A percentile compares a stretch with the other conserved stretches of the same genome.
These are phyloP conservation scores for Lumnitzera racemosa DNA, from an alignment of 345 rosid species.

Conservation along the genomic window DNA sequence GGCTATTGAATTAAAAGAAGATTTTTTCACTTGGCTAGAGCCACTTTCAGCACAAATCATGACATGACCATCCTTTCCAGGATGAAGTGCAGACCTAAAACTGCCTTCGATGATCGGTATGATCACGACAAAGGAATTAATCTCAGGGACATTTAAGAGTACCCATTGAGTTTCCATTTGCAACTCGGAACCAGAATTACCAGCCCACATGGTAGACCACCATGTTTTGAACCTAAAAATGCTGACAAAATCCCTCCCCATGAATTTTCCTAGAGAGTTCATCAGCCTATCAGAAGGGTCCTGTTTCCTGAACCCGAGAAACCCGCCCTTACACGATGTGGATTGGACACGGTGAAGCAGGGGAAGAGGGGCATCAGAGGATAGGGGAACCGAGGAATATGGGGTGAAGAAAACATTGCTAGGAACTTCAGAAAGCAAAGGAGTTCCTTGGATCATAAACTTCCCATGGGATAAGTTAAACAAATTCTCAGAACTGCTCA, in stretches of 20 bases:
- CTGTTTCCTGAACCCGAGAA: conserved; percentile 50
- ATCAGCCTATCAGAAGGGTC: conserved; percentile 29
- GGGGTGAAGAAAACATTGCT: conserved; percentile 45
- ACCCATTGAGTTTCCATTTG: conserved; percentile 81
- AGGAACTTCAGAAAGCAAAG: conserved; percentile 62
- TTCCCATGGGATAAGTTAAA: conserved; percentile 37
- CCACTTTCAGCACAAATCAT: conserved; percentile 71
- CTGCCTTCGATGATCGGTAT: conserved; percentile 61
- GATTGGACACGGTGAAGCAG: conserved; percentile 41
- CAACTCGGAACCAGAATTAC: conserved; percentile 68
- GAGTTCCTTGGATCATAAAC: conserved; percentile 37
- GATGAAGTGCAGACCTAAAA: conserved; percentile 62
- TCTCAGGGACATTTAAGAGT: conserved; percentile 58
- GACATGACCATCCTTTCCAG: conserved; percentile 50
- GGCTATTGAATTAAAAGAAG: conserved; percentile 51
- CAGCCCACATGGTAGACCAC: conserved; percentile 90
- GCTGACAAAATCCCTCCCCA: conserved; percentile 46
- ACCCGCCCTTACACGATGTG: conserved; percentile 50
- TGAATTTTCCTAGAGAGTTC: conserved; percentile 64
- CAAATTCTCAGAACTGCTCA: conserved; percentile 16
- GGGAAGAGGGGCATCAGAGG: conserved; percentile 49
- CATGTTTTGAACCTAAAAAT: conserved; percentile 79
- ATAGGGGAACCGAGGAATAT: conserved; percentile 25
- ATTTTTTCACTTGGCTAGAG: conserved; percentile 35
- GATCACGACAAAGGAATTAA: conserved; percentile 41